Base-by-base conservation (phyloP, 805 yeast genomes). In the Monosporozyma yasuniensis region DNA sequence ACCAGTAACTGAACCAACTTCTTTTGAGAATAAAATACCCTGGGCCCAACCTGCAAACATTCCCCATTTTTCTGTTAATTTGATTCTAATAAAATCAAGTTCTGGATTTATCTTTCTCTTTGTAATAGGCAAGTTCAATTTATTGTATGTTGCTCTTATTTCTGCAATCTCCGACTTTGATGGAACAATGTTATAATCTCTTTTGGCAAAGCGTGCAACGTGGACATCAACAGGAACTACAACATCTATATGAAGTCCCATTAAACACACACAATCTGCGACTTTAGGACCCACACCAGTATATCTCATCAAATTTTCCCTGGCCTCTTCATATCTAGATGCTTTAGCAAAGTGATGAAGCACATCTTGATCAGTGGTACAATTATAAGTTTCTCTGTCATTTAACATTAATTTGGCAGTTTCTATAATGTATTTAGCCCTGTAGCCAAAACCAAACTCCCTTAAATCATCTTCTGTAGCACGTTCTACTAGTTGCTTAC, bases 11-110 rank as follows among this genome's bases (percentile, higher is more conserved):
- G 87, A 72, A 52, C 85, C 89, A 46, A 90, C 73, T 61, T 89
- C 96, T 5, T 89, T 87, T 0, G 97, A 84, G 67, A 90, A 90
- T 50, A 90, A 72, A 10, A 91, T 88, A n/a, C 91, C 84, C 61
- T 91, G 99, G 0, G 98, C 98, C 99, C 99, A 93, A 0, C 99
- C 99, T 1, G 99, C 97, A 63, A 84, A 85, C 1, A 77, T 78
- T 0, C 96, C 97, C 91, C 96, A 93, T 42, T 81, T 68, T 0
- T 73, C 72, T 43, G 75, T 72, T 63, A 91, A 82, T 61, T 75
- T 78, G 8, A 61, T 59, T 42, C 88, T 73, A 6, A 88, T 83
- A 21, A 74, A 71, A 38, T 70, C 75, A 10, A 67, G 48, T 45
- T 67, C 69, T 8, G 56, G 48, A 45, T 65, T 65, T 16, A 56